These are phyloP conservation scores for Oryza glaberrima DNA, from an alignment of 176 grass and related monocot genomes.

Conservation along the genomic window DNA sequence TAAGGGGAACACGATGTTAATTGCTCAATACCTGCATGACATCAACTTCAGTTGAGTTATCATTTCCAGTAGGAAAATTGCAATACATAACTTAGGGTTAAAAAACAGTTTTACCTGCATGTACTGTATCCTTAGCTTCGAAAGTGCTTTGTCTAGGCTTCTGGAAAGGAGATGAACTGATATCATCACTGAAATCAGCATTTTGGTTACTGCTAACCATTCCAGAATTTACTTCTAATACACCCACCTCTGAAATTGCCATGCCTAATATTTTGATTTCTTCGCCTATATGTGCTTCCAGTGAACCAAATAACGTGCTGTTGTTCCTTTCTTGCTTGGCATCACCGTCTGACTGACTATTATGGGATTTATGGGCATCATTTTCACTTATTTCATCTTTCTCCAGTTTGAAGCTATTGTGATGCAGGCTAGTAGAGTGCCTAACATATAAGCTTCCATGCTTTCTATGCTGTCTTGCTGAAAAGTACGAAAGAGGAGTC, in stretches of 20 bases:
- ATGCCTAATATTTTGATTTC: slow-evolving; percentile 50
- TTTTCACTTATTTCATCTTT: slow-evolving; percentile 30
- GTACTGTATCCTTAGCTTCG: slow-evolving; percentile 25
- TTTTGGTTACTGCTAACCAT: neutral
- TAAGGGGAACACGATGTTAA: neutral
- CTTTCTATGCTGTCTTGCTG: slow-evolving; percentile 31
- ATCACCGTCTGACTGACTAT: neutral
- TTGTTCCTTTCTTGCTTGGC: slow-evolving; percentile 27
- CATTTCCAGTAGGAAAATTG: slow-evolving; percentile 2
- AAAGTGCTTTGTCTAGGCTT: neutral
- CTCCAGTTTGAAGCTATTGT: neutral
- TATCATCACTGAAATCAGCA: neutral
- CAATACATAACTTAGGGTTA: neutral
- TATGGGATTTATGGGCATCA: neutral
- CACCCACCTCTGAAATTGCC: slow-evolving; percentile 31
- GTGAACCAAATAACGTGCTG: slow-evolving; percentile 41
- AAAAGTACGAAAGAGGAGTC: slow-evolving; percentile 36
- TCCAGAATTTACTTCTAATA: too few species aligned
- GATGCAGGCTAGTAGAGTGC: slow-evolving; percentile 9
- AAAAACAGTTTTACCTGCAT: slow-evolving; percentile 40
- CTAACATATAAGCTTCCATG: slow-evolving; percentile 22
- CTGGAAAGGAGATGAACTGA: slow-evolving; percentile 3
- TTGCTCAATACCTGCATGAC: slow-evolving; percentile 29
- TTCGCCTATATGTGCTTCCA: slow-evolving; percentile 47
- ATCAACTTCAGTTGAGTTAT: neutral